Conservation (phyloP, 768 basidiomycete genomes). For the Leccinum disarticulatum region DNA sequence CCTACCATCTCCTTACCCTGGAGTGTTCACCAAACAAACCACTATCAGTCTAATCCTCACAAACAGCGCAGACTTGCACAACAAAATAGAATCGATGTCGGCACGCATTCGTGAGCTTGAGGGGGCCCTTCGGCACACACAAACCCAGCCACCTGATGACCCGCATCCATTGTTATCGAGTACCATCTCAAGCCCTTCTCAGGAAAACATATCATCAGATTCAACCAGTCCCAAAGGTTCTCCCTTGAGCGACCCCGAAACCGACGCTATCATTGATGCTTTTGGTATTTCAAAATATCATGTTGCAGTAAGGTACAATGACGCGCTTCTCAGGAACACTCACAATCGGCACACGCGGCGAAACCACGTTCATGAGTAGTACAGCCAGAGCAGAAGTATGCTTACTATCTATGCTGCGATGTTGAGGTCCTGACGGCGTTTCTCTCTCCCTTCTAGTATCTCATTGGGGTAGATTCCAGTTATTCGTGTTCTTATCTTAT, state of each 20-base stretch:
- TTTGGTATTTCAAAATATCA: slow-evolving; percentile 39
- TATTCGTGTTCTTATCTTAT: not conserved
- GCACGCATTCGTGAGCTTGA: slow-evolving; percentile 63
- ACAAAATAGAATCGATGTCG: slow-evolving; percentile 54
- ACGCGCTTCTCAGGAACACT: slow-evolving; percentile 48
- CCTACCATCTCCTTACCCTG: not conserved
- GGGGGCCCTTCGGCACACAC: slow-evolving; percentile 50
- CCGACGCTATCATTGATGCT: slow-evolving; percentile 48
- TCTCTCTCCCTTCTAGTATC: slow-evolving; percentile 40
- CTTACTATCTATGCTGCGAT: not conserved
- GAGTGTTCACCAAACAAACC: not conserved
- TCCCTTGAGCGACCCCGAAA: slow-evolving; percentile 29
- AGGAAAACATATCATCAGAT: slow-evolving; percentile 25
- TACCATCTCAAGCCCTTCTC: slow-evolving; percentile 27
- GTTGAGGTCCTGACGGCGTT: not conserved
- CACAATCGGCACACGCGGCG: slow-evolving; percentile 53
- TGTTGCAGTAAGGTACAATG: not conserved
- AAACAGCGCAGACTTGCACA: slow-evolving; percentile 70
- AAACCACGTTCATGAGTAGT: slow-evolving; percentile 57
- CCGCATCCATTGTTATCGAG: slow-evolving; percentile 49
- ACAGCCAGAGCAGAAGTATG: slow-evolving; percentile 70
- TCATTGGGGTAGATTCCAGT: slow-evolving; percentile 46
- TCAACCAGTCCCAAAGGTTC: slow-evolving; percentile 7
- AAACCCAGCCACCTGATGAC: slow-evolving; percentile 46
- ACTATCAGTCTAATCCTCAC: slow-evolving; percentile 53